phyloP scores from a whole-genome alignment of 148 eudicot species.

The Hydrangea macrophylla region DNA sequence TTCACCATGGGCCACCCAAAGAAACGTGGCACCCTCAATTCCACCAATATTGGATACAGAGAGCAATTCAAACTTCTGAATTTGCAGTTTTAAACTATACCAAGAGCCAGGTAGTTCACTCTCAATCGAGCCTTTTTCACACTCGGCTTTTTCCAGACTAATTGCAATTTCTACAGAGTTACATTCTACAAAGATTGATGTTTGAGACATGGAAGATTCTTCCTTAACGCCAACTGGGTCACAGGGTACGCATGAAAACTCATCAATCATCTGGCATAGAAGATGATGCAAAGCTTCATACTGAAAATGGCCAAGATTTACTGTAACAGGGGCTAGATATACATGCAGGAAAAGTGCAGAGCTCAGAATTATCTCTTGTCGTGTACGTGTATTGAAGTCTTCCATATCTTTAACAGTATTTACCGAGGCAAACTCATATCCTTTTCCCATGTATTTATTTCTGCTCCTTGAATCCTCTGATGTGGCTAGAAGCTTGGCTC shows the following conservation, averaged over 20 bases:
- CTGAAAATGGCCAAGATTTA: slow-evolving; percentile 46
- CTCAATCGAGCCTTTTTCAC: slow-evolving; percentile 49
- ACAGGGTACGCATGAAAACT: slow-evolving; percentile 29
- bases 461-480: slow-evolving; percentile 45
- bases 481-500: slow-evolving; percentile 69
- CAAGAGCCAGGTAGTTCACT: slow-evolving; percentile 92
- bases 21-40: slow-evolving; percentile 46
- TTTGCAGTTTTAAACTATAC: slow-evolving; percentile 51
- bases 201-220: slow-evolving; percentile 39
- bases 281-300: slow-evolving; percentile 44
- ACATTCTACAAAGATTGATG: slow-evolving; percentile 73
- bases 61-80: slow-evolving; percentile 54
- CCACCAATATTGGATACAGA: slow-evolving; percentile 74
- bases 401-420: slow-evolving; percentile 50
- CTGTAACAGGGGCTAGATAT: slow-evolving; percentile 43
- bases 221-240: slow-evolving; percentile 29
- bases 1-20: slow-evolving; percentile 70
- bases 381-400: slow-evolving; percentile 40
- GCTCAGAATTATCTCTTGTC: slow-evolving; percentile 61
- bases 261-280: slow-evolving; percentile 43
- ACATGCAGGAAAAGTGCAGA: slow-evolving; percentile 61
- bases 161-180: slow-evolving; percentile 48
- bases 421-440: slow-evolving; percentile 71
- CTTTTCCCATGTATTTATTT: slow-evolving; percentile 36
- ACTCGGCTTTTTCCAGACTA: slow-evolving; percentile 41